These are phyloP conservation scores for Penicillium decumbens DNA, from an alignment of 2,329 filamentous ascomycete genomes.

Conservation along the genomic window DNA sequence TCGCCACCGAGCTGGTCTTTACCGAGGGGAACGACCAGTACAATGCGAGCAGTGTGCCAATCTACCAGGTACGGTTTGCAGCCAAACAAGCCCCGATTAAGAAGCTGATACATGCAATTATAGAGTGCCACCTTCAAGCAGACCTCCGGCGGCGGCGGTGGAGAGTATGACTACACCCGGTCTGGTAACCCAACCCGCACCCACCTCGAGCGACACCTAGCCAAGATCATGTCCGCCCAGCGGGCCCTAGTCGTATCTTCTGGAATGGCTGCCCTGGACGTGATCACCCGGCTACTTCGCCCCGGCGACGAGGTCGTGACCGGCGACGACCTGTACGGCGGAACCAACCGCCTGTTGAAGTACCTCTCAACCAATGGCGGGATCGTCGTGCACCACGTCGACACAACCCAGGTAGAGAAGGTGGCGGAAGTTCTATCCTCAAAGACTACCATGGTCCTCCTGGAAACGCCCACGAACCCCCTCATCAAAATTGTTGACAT, in stretches of 20 bases:
- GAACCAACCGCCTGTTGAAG: slow-evolving; percentile 87
- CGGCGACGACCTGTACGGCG: slow-evolving; percentile 93
- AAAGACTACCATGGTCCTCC: slow-evolving; percentile 90
- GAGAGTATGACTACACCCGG: slow-evolving; percentile 96
- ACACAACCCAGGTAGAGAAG: slow-evolving; percentile 73
- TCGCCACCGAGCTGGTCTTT: slow-evolving; percentile 94
- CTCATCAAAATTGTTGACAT: slow-evolving; percentile 98
- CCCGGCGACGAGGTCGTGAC: slow-evolving; percentile 97
- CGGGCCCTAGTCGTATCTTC: slow-evolving; percentile 90
- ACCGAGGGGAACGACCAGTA: slow-evolving; percentile 96
- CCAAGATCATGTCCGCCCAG: slow-evolving; percentile 97
- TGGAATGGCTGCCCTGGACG: slow-evolving; percentile 94
- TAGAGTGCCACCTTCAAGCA: slow-evolving; percentile 97
- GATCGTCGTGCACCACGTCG: slow-evolving; percentile 92
- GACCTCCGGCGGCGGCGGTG: slow-evolving; percentile 69
- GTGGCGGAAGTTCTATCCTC: slow-evolving; percentile 64
- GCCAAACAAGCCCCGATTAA: background rate
- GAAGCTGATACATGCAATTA: background rate
- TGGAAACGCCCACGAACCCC: slow-evolving; percentile 96
- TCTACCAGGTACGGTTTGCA: slow-evolving; percentile 66
- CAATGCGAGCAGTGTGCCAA: slow-evolving; percentile 90
- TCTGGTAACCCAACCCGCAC: slow-evolving; percentile 95
- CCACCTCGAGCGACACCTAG: slow-evolving; percentile 90
- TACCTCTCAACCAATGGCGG: slow-evolving; percentile 85
- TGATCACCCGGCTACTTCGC: slow-evolving; percentile 83